Base-by-base conservation (phyloP, 495 filamentous ascomycete species). In the Saxophila tyrrhenica region DNA sequence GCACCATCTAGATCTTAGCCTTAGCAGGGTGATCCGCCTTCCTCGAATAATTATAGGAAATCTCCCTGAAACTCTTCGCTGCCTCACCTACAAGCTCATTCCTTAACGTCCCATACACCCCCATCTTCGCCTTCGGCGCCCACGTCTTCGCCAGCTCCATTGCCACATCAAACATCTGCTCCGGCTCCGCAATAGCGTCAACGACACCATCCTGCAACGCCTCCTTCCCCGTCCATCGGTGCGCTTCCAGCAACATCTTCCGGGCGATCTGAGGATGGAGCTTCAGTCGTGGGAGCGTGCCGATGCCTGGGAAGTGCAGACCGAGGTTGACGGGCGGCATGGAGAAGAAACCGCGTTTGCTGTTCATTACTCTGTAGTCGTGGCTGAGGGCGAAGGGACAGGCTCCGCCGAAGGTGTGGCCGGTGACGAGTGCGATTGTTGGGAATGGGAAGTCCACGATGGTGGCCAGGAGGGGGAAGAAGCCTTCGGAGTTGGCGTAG, bases 341-440 rank as follows among this genome's bases (percentile, higher is more conserved):
- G 24, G 60, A 71, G 41, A 67, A 73, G 62, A 73, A 77, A 21
- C 74, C 74, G 2, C 74, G 69, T 25, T 65, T 61, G 10, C 71
- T 67, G 55, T 76, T 77, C 73, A 77, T 77, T 51, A 77, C 63
- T 15, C 74, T 68, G 57, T 76, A 77, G 51, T 77, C 74, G 48
- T 76, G 73, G 3, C 71, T 67, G 1, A 77, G 58, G 0, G 73
- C 69, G 24, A 76, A 65, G 15, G 73, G 73, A 39, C 72, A 74
- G 1, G 71, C 74, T 1, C 72, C 73, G 38, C 74, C 74, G 49
- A 77, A 77, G 1, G 74, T 76, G 54, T 77, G 74, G 3, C 74
- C 74, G 0, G 74, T 77, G 2, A 77, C 42, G 0, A 74, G 59
- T 11, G 74, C 74, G 52, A 77, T 72, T 2, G 74, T 77, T 16